phyloP scores from a whole-genome alignment of 2,329 filamentous ascomycete genomes.

The Trichophyton verrucosum region DNA sequence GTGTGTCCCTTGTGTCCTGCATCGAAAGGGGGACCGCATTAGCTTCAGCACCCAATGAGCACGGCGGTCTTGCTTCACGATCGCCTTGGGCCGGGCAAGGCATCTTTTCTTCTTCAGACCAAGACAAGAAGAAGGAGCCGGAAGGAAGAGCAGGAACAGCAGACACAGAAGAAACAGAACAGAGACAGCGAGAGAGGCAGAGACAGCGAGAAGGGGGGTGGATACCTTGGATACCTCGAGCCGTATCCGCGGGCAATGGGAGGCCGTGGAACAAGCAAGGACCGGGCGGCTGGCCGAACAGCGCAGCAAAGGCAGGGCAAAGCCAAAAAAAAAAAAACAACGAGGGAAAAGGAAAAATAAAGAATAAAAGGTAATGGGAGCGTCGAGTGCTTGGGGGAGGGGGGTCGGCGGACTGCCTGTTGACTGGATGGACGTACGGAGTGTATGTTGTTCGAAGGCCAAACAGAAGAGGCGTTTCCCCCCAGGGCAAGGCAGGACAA shows the following conservation, averaged over 20 bases:
- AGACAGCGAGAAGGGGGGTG: not conserved
- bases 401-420: no score
- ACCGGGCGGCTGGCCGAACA: not conserved
- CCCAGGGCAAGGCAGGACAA: not conserved
- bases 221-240: not conserved
- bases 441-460: no score
- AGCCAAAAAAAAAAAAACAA: no score
- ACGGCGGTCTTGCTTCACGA: constrained; percentile 9
- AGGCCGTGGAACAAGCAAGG: constrained; percentile 3
- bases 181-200: not conserved
- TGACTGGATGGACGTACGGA: no score
- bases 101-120: not conserved
- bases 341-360: no score
- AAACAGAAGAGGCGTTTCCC: no score
- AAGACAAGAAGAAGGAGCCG: no score
- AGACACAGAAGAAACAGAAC: not conserved
- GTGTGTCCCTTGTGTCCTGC: not conserved
- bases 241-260: constrained; percentile 3
- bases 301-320: not conserved
- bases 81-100: constrained; percentile 6
- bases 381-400: no score
- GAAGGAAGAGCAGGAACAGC: no score
- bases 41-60: constrained; percentile 1
- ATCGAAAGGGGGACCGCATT: not conserved
- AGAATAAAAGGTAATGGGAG: no score